phyloP scores from a whole-genome alignment of 2,329 filamentous ascomycete species.

The Exophiala sideris region DNA sequence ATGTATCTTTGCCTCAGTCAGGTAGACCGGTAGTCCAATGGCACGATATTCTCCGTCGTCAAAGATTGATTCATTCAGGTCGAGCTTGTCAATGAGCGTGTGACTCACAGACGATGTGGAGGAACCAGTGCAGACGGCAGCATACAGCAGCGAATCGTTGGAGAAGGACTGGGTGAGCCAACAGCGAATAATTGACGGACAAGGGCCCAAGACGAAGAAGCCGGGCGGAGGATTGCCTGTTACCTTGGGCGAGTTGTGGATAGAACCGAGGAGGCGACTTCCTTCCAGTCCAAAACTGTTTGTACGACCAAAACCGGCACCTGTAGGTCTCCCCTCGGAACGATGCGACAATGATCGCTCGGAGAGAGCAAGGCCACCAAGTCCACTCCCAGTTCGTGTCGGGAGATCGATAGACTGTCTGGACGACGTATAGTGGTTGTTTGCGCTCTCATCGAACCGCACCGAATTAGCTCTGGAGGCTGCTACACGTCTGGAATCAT shows the following conservation, averaged over 20 bases:
- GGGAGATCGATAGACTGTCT: slow-evolving; percentile 82
- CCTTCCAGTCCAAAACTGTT: slow-evolving; percentile 86
- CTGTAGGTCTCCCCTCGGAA: slow-evolving; percentile 92
- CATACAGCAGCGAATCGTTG: slow-evolving; percentile 83
- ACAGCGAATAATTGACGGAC: slow-evolving; percentile 91
- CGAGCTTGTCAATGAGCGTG: slow-evolving; percentile 70
- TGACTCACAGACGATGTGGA: slow-evolving; percentile 80
- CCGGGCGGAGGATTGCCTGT: slow-evolving; percentile 68
- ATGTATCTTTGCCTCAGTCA: slow-evolving; percentile 83
- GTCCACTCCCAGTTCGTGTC: slow-evolving; percentile 71
- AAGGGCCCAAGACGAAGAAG: slow-evolving; percentile 79
- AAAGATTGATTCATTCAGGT: slow-evolving; percentile 63
- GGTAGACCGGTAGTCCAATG: slow-evolving; percentile 77
- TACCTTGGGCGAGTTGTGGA: slow-evolving; percentile 67
- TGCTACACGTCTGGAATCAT: slow-evolving; percentile 72
- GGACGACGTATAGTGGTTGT: slow-evolving; percentile 86
- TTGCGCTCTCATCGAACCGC: slow-evolving; percentile 91
- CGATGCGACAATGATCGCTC: slow-evolving; percentile 92
- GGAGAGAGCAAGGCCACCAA: slow-evolving; percentile 76
- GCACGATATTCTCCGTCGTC: slow-evolving; percentile 64
- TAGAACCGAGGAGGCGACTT: slow-evolving; percentile 61
- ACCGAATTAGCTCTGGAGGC: slow-evolving; percentile 95
- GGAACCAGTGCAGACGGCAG: slow-evolving; percentile 87
- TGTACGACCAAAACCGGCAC: slow-evolving; percentile 77
- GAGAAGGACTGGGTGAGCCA: slow-evolving; percentile 91